These are phyloP conservation scores for Hydnomerulius pinastri DNA, from an alignment of 768 basidiomycete genomes.

Conservation along the genomic window DNA sequence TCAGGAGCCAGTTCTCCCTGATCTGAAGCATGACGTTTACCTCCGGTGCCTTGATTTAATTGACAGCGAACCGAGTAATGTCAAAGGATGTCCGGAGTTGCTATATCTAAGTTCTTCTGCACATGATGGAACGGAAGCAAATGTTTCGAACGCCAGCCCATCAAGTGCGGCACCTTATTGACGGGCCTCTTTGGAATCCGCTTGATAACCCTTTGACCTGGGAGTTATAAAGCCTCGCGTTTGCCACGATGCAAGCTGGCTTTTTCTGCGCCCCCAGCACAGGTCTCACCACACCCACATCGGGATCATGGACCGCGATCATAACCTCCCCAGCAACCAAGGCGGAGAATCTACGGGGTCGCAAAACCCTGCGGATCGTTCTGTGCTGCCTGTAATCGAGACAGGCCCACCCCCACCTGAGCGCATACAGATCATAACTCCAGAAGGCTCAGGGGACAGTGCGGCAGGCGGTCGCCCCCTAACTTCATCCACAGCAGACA, in stretches of 20 bases:
- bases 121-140: not conserved
- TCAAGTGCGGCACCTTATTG: not conserved
- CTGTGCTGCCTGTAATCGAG: not conserved
- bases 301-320: slow-evolving; percentile 18
- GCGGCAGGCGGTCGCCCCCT: not conserved
- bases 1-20: not conserved
- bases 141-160: too few relatives aligned
- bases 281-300: not conserved
- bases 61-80: slow-evolving; percentile 2
- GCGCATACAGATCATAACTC: not conserved
- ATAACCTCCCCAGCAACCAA: not conserved
- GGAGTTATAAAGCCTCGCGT: slow-evolving; percentile 6
- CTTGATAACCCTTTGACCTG: not conserved
- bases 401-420: slow-evolving; percentile 1
- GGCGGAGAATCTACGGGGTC: not conserved
- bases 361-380: not conserved
- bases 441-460: slow-evolving; percentile 1
- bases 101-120: too few relatives aligned
- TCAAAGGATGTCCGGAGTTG: not conserved
- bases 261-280: not conserved
- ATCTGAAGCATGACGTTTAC: not conserved
- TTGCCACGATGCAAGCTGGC: not conserved
- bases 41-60: slow-evolving; percentile 3
- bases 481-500: slow-evolving; percentile 5
- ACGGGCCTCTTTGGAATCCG: not conserved